Conservation (phyloP, 2,329 filamentous ascomycete species). For the Escovopsis weberi region DNA sequence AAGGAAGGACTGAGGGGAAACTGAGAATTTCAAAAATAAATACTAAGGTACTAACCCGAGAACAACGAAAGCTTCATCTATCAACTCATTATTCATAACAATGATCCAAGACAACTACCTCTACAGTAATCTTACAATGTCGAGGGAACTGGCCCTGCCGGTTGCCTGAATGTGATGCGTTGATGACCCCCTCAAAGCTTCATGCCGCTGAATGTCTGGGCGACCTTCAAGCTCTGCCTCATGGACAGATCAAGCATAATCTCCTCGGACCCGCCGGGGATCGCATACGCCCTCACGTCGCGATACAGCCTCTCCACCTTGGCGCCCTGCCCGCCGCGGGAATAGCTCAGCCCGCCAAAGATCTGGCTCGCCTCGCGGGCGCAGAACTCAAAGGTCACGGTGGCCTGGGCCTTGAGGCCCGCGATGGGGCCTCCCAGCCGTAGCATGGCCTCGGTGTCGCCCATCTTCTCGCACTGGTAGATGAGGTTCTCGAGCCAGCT, state of each 20-base stretch:
- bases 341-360: conserved; percentile 88
- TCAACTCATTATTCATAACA: neutral
- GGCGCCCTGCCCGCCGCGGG: conserved; percentile 80
- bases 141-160: neutral
- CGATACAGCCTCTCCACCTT: conserved; percentile 92
- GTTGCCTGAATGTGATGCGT: neutral
- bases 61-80: neutral
- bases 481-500: conserved; percentile 94
- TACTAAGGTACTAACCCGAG: too few species aligned
- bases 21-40: too few species aligned
- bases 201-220: conserved; percentile 75
- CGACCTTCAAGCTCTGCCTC: conserved; percentile 75
- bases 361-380: conserved; percentile 94
- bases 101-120: too few species aligned
- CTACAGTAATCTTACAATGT: too few species aligned
- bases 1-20: too few species aligned
- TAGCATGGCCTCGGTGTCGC: conserved; percentile 88
- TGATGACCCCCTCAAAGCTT: conserved; percentile 49
- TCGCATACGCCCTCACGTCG: conserved; percentile 90
- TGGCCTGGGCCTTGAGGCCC: conserved; percentile 83
- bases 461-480: conserved; percentile 87
- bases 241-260: conserved; percentile 98
- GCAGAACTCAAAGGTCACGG: conserved; percentile 93
- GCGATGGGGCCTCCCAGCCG: conserved; percentile 91
- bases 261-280: conserved; percentile 91